Evolutionary conservation across 164 flowering plant genomes (phyloP), one percentile per base, ranked within the genome.

Genomic region (Amborella trichopoda): DNA sequence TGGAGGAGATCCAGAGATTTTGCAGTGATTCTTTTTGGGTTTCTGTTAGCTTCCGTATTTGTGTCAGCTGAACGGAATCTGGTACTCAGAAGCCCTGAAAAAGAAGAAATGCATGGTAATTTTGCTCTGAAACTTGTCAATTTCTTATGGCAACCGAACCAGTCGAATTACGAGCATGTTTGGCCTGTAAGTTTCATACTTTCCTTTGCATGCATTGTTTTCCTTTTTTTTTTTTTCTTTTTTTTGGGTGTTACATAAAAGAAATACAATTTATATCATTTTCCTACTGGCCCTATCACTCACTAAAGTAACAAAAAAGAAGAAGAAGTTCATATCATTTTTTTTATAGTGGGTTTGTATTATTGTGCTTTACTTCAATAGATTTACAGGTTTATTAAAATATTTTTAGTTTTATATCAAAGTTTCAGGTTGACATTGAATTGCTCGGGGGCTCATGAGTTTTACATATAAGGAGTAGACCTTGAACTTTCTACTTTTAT

Each of bases 111-210:
- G 12, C 60, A 54, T 11, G 38, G 64, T 5, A 49, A 55, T 65
- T 72, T 30, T 26, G 40, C 83, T 37, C 26, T 48, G 21, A 50
- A 60, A 40, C 42, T 65, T 40, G 33, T 70, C 2, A 70, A 77
- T 54, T 83, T 83, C 74, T 48, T 86, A 8, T 90, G 91, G 94
- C 80, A 75, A 55, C 47, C 83, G 3, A 68, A 69, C 40, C 6
- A 34, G 46, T 68, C 83, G 0, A 78, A 80, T 19, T 87, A 91
- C 64, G 72, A 75, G 0, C 98, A 87, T 66, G 90, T 84, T 59
- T 91, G 98, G 98, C 98, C 98, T 43, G 98, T 91, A 67, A 74
- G 73, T 56, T 2, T 14, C 34, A 9, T 30, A 8, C 34, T 30
- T 30, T 14, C 14, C 14, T 14, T 30, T 30, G 11, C 14, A 8